Evolutionary conservation across 2,329 filamentous ascomycete species (phyloP).

Genomic region (Epichloe uncinata): DNA sequence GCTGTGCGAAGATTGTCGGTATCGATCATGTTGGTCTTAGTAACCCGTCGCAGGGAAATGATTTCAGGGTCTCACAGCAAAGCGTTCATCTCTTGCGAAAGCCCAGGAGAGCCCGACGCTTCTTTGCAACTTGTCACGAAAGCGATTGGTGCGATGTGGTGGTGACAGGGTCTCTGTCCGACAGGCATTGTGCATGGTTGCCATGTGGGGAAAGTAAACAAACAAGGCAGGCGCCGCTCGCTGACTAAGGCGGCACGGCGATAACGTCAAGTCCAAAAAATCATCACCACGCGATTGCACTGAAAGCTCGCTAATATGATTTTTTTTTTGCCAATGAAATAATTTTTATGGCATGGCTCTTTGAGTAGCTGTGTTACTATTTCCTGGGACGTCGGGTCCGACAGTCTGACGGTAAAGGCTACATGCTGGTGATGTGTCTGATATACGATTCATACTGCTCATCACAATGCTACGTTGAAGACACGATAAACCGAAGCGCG

Average conservation of each 20-base stretch:
- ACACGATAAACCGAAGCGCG: not conserved
- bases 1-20: slow-evolving; percentile 51
- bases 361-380: not conserved
- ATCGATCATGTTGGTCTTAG: slow-evolving; percentile 34
- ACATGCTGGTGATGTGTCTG: not conserved
- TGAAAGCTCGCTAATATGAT: not conserved
- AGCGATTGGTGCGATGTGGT: slow-evolving; percentile 1
- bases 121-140: not conserved
- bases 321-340: not conserved
- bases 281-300: not conserved
- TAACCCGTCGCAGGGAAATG: not conserved
- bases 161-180: not conserved
- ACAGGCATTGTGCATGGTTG: slow-evolving; percentile 17
- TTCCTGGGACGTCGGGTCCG: not conserved
- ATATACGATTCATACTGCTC: too few relatives aligned
- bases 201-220: slow-evolving; percentile 27
- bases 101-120: not conserved
- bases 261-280: not conserved
- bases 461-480: not conserved
- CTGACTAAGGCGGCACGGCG: slow-evolving; percentile 12
- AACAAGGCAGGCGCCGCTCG: slow-evolving; percentile 9
- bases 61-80: not conserved
- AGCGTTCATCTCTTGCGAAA: not conserved
- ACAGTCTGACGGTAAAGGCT: not conserved
- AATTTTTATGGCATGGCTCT: not conserved